Percentiles rank a stretch among this genome's conserved stretches.
Conservation (phyloP, 129 eudicot species). For the Flaveria linearis region DNA sequence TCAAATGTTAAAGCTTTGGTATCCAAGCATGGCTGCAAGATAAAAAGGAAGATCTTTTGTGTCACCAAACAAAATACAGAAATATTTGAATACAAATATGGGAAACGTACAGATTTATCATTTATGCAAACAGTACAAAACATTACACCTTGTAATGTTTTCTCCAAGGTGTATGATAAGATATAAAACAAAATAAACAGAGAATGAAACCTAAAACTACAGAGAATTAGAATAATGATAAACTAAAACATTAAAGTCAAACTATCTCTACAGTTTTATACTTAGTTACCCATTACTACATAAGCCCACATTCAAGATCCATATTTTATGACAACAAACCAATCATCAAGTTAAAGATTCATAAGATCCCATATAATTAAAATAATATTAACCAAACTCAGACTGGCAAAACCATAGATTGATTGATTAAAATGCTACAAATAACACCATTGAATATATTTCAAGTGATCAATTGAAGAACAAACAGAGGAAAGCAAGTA, state of each 20-base stretch:
- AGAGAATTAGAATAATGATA: no score
- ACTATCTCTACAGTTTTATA: background rate
- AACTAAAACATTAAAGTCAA: background rate
- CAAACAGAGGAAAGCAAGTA: background rate
- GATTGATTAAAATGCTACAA: background rate
- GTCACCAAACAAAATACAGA: background rate
- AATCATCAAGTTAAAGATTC: background rate
- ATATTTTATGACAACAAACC: background rate
- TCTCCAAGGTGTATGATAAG: no score
- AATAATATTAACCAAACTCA: background rate
- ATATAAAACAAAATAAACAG: no score
- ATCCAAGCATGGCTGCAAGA: slow-evolving; percentile 42
- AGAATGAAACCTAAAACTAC: background rate
- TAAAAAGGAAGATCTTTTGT: background rate
- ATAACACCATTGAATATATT: background rate
- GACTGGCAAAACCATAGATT: background rate
- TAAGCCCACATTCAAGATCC: background rate
- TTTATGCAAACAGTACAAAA: background rate
- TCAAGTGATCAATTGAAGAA: background rate
- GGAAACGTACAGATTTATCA: background rate
- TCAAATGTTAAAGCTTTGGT: slow-evolving; percentile 53
- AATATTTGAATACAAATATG: background rate
- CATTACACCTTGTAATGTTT: background rate
- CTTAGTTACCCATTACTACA: background rate
- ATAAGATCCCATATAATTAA: background rate